These are phyloP conservation scores for Ettlia oleoabundans DNA, from an alignment of 139 green algal species.

Conservation along the genomic window DNA sequence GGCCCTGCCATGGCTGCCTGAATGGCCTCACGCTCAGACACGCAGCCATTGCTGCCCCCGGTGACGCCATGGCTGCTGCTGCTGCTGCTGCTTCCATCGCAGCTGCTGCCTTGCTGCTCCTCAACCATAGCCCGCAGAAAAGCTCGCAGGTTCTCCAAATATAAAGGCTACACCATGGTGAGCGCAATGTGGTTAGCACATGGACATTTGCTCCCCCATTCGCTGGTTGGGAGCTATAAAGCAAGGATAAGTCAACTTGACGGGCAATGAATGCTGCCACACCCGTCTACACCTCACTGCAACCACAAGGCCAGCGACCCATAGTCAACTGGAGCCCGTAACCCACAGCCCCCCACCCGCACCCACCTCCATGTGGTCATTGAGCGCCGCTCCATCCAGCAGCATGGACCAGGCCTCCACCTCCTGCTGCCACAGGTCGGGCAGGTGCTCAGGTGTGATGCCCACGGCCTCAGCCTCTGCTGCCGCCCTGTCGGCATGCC, in stretches of 20 bases:
- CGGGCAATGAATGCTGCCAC: too few relatives aligned
- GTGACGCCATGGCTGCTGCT: too few relatives aligned
- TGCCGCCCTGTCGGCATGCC: too few relatives aligned
- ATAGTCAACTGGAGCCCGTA: too few relatives aligned
- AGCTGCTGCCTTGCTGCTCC: not conserved
- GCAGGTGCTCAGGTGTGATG: not conserved
- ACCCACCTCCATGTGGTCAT: not conserved
- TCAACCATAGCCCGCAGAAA: not conserved
- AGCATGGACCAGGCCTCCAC: conserved; percentile 21
- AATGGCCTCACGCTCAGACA: not conserved
- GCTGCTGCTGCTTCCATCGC: too few relatives aligned
- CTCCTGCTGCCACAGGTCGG: conserved; percentile 19
- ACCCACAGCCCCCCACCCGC: not conserved
- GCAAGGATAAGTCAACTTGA: too few relatives aligned
- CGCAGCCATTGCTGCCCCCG: not conserved
- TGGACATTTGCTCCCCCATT: too few relatives aligned
- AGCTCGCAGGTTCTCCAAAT: conserved; percentile 30
- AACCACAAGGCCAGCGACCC: too few relatives aligned
- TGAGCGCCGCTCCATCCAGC: conserved; percentile 30
- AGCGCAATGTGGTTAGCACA: not conserved
- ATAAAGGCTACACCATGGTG: conserved; percentile 26
- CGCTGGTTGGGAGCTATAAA: too few relatives aligned
- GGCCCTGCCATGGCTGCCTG: not conserved
- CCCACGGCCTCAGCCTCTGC: too few relatives aligned
- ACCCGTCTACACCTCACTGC: too few relatives aligned